Base-by-base conservation (phyloP, 2,329 filamentous ascomycete species). In the Aspergillus sp. region DNA sequence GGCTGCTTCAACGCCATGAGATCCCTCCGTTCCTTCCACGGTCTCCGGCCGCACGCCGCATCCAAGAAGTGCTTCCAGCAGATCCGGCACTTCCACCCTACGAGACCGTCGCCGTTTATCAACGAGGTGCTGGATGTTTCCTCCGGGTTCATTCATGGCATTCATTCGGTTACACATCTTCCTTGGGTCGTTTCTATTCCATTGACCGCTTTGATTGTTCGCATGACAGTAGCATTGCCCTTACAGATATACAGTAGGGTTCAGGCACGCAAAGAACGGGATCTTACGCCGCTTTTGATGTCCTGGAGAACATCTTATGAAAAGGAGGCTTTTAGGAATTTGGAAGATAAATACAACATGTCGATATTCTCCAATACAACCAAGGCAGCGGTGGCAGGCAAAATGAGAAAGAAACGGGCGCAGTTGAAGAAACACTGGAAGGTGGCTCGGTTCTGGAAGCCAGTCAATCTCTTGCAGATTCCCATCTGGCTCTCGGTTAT, bases 161-260 rank as follows among this genome's bases (percentile, higher is more conserved):
- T 89, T 65, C 76, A 82, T 55, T 58, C 58, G 19, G 8, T 67
- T 33, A 71, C 67, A 11, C 65, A 69, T 35, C 64, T 81, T 2
- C 69, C 78, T 43, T 83, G 79, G 79, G 73, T 64, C 6, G 65
- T 68, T 9, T 73, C 75, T 13, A 71, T 83, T 34, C 79, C 79
- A 5, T 60, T 79, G 42, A 70, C 76, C 4, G 78, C 79, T 4
- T 54, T 81, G 33, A 39, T 74, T 11, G 65, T 80, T 3, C 75
- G 79, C 38, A 66, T 61, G 12, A 43, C 66, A 6, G 58, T 80
- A 40, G 68, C 73, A 34, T 61, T 76, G 7, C 75, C 76, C 3
- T 45, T 77, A 8, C 59, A 74, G 33, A 58, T 74, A 34, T 73
- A 69, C 50, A 66, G 45, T 62, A 72, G 53, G 59, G 42, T 58